phyloP scores from a whole-genome alignment of 345 rosid genomes.

The Abelmoschus esculentus region DNA sequence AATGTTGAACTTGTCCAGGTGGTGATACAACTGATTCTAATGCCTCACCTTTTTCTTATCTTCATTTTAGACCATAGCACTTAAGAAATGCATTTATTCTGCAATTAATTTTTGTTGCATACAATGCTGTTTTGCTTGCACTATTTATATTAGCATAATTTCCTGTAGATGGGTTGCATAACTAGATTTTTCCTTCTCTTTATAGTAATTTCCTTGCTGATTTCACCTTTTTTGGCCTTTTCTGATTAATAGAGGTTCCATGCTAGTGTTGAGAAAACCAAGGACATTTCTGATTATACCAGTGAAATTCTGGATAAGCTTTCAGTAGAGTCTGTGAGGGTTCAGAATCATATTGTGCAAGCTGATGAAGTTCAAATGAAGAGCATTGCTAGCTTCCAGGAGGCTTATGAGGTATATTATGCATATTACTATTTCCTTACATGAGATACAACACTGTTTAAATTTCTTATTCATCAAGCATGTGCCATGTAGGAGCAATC shows the following conservation, averaged over 20 bases:
- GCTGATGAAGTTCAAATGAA: constrained; percentile 64
- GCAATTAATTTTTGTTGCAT: background rate
- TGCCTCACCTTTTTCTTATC: too few species aligned
- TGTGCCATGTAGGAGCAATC: constrained; percentile 65
- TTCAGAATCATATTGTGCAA: constrained; percentile 47
- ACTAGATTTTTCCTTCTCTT: background rate
- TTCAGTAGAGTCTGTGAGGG: constrained; percentile 47
- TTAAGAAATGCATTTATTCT: background rate
- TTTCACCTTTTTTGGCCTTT: constrained; percentile 5
- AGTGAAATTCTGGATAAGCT: constrained; percentile 56
- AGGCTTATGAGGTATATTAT: constrained; percentile 55
- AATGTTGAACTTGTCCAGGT: too few species aligned
- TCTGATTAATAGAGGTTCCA: constrained; percentile 50
- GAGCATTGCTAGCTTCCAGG: constrained; percentile 70
- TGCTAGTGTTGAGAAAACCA: constrained; percentile 49
- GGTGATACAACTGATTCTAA: too few species aligned
- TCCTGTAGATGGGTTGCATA: background rate
- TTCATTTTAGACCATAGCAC: too few species aligned
- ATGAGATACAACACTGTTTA: background rate
- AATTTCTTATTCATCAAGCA: constrained; percentile 13
- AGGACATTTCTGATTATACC: constrained; percentile 57
- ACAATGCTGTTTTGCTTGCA: background rate
- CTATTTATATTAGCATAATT: background rate
- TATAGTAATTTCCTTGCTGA: background rate
- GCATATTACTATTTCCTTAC: background rate